These are phyloP conservation scores for Daldinia decipiens DNA, from an alignment of 495 filamentous ascomycete genomes.

Conservation along the genomic window DNA sequence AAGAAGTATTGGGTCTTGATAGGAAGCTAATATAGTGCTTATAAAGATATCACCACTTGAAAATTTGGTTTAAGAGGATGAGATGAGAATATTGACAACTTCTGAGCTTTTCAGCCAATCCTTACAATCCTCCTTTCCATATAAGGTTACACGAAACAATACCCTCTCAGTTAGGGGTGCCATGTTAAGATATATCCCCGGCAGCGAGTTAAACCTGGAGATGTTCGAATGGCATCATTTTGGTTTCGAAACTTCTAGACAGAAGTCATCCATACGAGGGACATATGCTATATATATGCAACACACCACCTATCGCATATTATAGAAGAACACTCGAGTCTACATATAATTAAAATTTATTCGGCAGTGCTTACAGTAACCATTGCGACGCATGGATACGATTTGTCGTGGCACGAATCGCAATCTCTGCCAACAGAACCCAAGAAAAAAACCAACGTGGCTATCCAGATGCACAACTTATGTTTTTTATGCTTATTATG, in stretches of 20 bases:
- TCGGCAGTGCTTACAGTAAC: constrained; percentile 18
- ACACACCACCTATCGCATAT: constrained; percentile 18
- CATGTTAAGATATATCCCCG: not conserved
- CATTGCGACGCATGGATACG: constrained; percentile 18
- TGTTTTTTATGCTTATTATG: constrained; percentile 7
- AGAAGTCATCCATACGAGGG: not conserved
- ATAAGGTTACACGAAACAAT: no score
- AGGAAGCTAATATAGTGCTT: no score
- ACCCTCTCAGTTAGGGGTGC: no score
- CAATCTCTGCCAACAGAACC: constrained; percentile 13
- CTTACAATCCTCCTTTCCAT: no score
- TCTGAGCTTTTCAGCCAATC: no score
- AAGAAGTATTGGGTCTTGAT: no score
- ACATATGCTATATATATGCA: constrained; percentile 16
- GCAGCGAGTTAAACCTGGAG: not conserved
- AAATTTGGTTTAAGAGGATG: no score
- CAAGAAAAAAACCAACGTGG: constrained; percentile 34
- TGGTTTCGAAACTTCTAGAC: not conserved
- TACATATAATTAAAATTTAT: constrained; percentile 17
- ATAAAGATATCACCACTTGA: no score
- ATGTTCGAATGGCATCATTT: not conserved
- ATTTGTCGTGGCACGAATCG: constrained; percentile 43
- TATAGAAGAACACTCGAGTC: constrained; percentile 34
- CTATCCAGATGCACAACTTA: constrained; percentile 23
- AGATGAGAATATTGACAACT: no score